Percentiles rank a stretch among this genome's conserved stretches.
Conservation (phyloP, 2,329 filamentous ascomycete genomes). For the Aureobasidium sp. region DNA sequence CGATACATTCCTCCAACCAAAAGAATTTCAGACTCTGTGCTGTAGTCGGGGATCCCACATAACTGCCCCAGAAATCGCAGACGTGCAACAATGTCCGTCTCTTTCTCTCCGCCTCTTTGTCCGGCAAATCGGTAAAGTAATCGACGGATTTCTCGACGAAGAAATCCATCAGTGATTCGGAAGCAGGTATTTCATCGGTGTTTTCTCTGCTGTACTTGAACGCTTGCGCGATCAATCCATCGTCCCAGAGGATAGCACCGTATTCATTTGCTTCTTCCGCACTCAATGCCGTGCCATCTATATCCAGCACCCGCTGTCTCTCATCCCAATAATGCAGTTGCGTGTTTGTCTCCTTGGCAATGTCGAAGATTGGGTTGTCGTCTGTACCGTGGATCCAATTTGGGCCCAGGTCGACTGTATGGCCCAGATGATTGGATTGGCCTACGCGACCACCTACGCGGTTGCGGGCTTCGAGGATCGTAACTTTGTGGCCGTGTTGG, state of each 20-base stretch:
- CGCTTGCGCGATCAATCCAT: constrained; percentile 54
- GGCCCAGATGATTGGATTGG: constrained; percentile 38
- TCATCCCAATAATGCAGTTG: constrained; percentile 47
- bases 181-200: constrained; percentile 44
- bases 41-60: constrained; percentile 58
- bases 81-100: constrained; percentile 46
- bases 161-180: constrained; percentile 51
- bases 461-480: constrained; percentile 61
- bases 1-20: constrained; percentile 71
- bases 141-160: constrained; percentile 45
- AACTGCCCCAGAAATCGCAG: constrained; percentile 63
- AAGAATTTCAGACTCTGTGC: constrained; percentile 68
- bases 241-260: constrained; percentile 53
- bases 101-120: constrained; percentile 37
- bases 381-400: constrained; percentile 75
- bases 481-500: constrained; percentile 58
- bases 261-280: constrained; percentile 32
- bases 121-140: constrained; percentile 31
- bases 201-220: constrained; percentile 59
- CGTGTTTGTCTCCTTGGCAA: constrained; percentile 57
- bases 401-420: constrained; percentile 59
- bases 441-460: constrained; percentile 59
- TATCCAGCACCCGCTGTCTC: constrained; percentile 50
- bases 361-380: constrained; percentile 61
- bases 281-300: constrained; percentile 48